Evolutionary conservation across 2,329 filamentous ascomycete genomes (phyloP).

Genomic region (Stagonosporopsis cucurbitacearum): DNA sequence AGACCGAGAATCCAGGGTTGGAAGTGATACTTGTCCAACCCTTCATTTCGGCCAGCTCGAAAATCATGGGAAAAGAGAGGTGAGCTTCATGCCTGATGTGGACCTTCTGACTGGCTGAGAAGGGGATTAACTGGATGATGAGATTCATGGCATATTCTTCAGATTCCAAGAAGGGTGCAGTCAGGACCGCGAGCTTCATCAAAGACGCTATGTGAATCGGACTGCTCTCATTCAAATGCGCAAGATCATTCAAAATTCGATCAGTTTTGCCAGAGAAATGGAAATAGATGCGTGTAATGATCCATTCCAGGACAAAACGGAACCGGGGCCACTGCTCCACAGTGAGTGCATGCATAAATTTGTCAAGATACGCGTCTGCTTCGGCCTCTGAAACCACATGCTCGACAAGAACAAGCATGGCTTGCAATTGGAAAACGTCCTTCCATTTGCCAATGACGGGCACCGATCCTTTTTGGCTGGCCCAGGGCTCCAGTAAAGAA

Average conservation of each 20-base stretch:
- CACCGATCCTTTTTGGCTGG: slow-evolving; percentile 50
- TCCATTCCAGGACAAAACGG: slow-evolving; percentile 57
- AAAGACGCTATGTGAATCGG: slow-evolving; percentile 57
- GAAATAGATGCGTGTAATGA: slow-evolving; percentile 53
- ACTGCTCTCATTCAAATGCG: slow-evolving; percentile 52
- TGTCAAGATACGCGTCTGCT: slow-evolving; percentile 43
- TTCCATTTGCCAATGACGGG: slow-evolving; percentile 58
- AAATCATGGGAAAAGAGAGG: slow-evolving; percentile 55
- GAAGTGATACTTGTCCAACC: slow-evolving; percentile 47
- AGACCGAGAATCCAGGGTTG: slow-evolving; percentile 51
- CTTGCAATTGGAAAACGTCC: slow-evolving; percentile 56
- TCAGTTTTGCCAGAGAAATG: slow-evolving; percentile 41
- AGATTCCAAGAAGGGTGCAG: slow-evolving; percentile 47
- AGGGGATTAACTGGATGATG: slow-evolving; percentile 51
- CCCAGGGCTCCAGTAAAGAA: slow-evolving; percentile 52
- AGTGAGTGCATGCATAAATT: slow-evolving; percentile 50
- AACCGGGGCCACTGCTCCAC: slow-evolving; percentile 57
- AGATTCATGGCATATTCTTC: slow-evolving; percentile 50
- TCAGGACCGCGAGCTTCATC: slow-evolving; percentile 55
- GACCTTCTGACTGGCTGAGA: slow-evolving; percentile 58
- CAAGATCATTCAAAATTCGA: slow-evolving; percentile 47
- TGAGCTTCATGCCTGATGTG: slow-evolving; percentile 62
- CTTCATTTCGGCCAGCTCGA: slow-evolving; percentile 47
- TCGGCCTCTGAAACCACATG: slow-evolving; percentile 39
- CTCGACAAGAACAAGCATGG: slow-evolving; percentile 53